A percentile compares a stretch with the other conserved stretches of the same genome.
phyloP scores from a whole-genome alignment of 306 rosid species.

The Prunus persica region Prunus_persica_NCBIv2 NC_034009.1:35519501-35520000 shows the following conservation, averaged over 20 bases:
- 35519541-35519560: conserved; percentile 71
- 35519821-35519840: conserved; percentile 38
- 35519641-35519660: conserved; percentile 47
- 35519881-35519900: conserved; percentile 90
- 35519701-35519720: conserved; percentile 89
- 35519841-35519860: conserved; percentile 48
- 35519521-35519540: conserved; percentile 53
- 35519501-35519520: conserved; percentile 76
- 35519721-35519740: conserved; percentile 57
- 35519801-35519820: conserved; percentile 25
- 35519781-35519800: conserved; percentile 88
- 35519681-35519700: conserved; percentile 55
- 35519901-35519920: conserved; percentile 70
- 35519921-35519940: conserved; percentile 70
- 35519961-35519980: conserved; percentile 82
- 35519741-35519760: conserved; percentile 90
- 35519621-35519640: conserved; percentile 47
- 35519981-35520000: conserved; percentile 65
- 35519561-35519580: conserved; percentile 89
- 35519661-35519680: conserved; percentile 29
- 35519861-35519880: conserved; percentile 56
- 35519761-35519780: conserved; percentile 65
- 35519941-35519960: conserved; percentile 63
- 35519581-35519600: conserved; percentile 59
- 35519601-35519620: conserved; percentile 53